Evolutionary conservation across 441 rosid genomes (phyloP), one percentile per base, ranked within the genome.

Genomic region (Arabidopsis hybrid): DNA sequence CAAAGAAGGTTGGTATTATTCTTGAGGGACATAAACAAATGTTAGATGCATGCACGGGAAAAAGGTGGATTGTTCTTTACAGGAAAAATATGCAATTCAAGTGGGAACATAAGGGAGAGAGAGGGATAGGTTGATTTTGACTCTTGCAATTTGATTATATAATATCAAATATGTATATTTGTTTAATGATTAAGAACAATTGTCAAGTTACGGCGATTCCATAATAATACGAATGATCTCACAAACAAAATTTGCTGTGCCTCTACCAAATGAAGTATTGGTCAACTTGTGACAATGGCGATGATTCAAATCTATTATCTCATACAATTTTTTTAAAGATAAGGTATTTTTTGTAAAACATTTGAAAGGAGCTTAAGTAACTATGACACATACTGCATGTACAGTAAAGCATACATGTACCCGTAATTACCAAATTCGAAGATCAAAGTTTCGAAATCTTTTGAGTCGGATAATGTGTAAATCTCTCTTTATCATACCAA

Each of bases 1-100:
- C 51, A 60, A 66, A 74, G 46, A 47, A 42, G 61, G 21, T 67
- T 73, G 32, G 8, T 67, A 66, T 17, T 51, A 67, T 74, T 60
- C 39, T 67, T 8, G 46, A 67, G 36, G 52, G 16, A 40, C 65
- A 17, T 38, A 49, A 39, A 31, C 42, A 67, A 53, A 59, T 60
- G 72, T 7, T 7, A 67, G 78, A 43, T 74, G 59, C 73, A 74
- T 74, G 73, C 68, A 75, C 69, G 46, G 55, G 67, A 74, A 10
- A 66, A 66, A 73, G 58, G 77, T 34, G 12, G 51, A 32, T 58
- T 51, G 60, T 57, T 57, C 72, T 64, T 64, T 56, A 47, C 16
- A 65, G 45, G 17, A 65, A 47, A 64, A 64, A 73, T 10, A 73
- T 56, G 21, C 45, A 65, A 73, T 9, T 38, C 67, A 60, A 65